Evolutionary conservation across 2,329 filamentous ascomycete genomes (phyloP), one percentile per base, ranked within the genome.

Genomic region (Orbilia oligospora): DNA sequence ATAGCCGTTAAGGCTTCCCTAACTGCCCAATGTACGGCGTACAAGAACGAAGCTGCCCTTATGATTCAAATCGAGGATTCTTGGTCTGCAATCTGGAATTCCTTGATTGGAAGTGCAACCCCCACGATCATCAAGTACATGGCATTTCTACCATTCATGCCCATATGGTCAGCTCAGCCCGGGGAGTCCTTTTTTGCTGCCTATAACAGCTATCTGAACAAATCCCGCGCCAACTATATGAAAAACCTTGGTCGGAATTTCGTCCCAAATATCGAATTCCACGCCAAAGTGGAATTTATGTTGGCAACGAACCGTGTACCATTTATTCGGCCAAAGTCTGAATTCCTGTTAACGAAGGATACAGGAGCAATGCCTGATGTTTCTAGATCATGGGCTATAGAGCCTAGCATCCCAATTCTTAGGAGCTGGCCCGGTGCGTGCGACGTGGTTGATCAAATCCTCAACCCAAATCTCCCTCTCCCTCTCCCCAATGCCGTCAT

Each of bases 61-160:
- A n/a, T n/a, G n/a, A n/a, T n/a, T n/a, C n/a, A n/a, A 16, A 16
- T 16, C 22, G 49, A 53, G 27, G 53, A 22, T 4, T 61, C 53
- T 24, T 71, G 67, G 67, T 38, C 41, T 18, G 10, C 24, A 16
- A 61, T 53, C 4, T 71, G 67, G 67, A 10, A 8, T 5, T 46
- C 58, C 16, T 53, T 38, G 3, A 71, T 71, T 8, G 67, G 55
- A 16, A 64, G 67, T 12, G 38, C 55, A 4, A 53, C 68, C 16
- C 55, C 68, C 6, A 71, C 68, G 2, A 53, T 71, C n/a, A 53
- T 71, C 30, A 71, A 64, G 36, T 71, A 71, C 27, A 33, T 71
- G 14, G 68, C 68, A 10, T 53, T 71, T n/a, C 30, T 71, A 12
- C 68, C 68, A 5, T 71, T 64, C 27, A 46, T 71, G 44, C 55